Conservation (phyloP, 768 basidiomycete genomes). For the Lactifluus echinatus region DNA sequence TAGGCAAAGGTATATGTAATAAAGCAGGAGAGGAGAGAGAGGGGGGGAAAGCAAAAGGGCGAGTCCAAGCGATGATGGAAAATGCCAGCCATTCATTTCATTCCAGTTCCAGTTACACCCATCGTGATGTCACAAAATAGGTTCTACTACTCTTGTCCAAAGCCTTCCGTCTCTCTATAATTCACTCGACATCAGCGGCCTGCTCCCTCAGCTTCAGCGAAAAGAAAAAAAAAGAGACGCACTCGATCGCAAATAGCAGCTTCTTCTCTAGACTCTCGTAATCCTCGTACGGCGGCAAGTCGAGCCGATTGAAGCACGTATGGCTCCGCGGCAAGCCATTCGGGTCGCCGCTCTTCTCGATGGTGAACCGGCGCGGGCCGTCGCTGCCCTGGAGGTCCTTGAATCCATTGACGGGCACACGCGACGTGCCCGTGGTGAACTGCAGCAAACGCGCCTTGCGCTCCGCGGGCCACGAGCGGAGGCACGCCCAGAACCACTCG, state of each 20-base stretch:
- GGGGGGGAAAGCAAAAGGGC: background rate
- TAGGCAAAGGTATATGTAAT: too few relatives aligned
- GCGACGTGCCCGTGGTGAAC: slow-evolving; percentile 82
- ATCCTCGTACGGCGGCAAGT: slow-evolving; percentile 84
- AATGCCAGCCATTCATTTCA: slow-evolving; percentile 2
- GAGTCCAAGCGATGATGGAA: background rate
- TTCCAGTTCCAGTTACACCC: background rate
- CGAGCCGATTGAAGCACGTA: slow-evolving; percentile 88
- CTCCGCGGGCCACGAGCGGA: slow-evolving; percentile 85
- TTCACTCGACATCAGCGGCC: slow-evolving; percentile 3
- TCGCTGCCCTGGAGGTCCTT: slow-evolving; percentile 92
- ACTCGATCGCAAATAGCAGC: slow-evolving; percentile 78
- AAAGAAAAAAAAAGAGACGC: slow-evolving; percentile 26
- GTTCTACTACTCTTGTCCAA: slow-evolving; percentile 33
- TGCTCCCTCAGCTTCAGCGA: background rate
- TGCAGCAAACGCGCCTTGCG: slow-evolving; percentile 80
- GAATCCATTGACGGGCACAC: slow-evolving; percentile 87
- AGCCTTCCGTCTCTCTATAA: slow-evolving; percentile 68
- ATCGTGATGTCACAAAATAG: background rate
- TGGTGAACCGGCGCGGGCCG: slow-evolving; percentile 87
- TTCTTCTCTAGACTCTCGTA: slow-evolving; percentile 84
- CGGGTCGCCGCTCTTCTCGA: slow-evolving; percentile 90
- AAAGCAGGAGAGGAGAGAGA: background rate
- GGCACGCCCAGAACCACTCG: slow-evolving; percentile 94
- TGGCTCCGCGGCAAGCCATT: slow-evolving; percentile 82